Base-by-base conservation (phyloP, 1,284 basidiomycete genomes). In the Boletellus deceptivus region DNA sequence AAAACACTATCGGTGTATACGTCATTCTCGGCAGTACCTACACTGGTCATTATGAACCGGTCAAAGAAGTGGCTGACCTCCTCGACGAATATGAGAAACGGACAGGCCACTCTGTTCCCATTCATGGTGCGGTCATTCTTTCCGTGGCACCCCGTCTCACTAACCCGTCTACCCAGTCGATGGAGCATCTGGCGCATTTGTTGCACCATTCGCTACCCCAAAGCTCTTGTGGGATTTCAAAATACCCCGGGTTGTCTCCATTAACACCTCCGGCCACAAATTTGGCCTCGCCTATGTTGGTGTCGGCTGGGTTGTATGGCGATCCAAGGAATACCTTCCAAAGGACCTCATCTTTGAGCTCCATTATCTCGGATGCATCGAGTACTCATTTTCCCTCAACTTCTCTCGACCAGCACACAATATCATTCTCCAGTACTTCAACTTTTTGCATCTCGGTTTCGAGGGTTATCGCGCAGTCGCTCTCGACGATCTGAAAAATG, bases 311-410 rank as follows among this genome's bases (percentile, higher is more conserved):
- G 80, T 93, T 38, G 71, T 95, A 56, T 95, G 89, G 89, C 78
- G 90, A 48, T 80, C 85, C 61, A 83, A 86, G 68, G 72, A 79
- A 42, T 79, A 80, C 66, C 79, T 94, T 14, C 91, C 91, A 2
- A 91, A 93, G 66, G 91, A 93, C 55, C 82, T 95, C 55, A 89
- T 97, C 58, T 98, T 98, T 64, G 94, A 98, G 70, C 80, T 98
- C 18, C 93, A 95, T 69, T 93, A 91, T 67, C 74, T 84, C 25
- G 81, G 80, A 38, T 79, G 76, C 11, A 72, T 80, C 31, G 79
- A 81, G 57, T 82, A 82, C 55, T 79, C 86, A 0, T 98, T 95
- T 76, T 95, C 93, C 22, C 80, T 98, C 64, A 98, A 98, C 76
- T 98, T 98, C 70, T 93, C 90, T 39, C 84, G 94, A 9, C 93